Evolutionary conservation across 2,329 filamentous ascomycete species (phyloP).

Genomic region (Cadophora gregata): DNA sequence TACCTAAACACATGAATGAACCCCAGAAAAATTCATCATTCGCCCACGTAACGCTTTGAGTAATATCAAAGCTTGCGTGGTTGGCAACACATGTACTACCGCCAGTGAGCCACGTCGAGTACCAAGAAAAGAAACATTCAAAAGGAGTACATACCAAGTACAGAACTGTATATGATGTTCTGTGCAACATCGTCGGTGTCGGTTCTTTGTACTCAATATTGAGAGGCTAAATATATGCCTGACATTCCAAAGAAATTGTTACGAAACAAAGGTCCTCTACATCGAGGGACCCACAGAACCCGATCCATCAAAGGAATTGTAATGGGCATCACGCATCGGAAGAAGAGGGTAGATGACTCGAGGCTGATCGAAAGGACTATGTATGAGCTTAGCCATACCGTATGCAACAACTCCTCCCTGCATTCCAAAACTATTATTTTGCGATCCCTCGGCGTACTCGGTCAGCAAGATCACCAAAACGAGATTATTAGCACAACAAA

Average conservation of each 20-base stretch:
- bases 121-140: neutral
- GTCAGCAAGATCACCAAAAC: neutral
- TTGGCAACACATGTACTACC: slow-evolving; percentile 5
- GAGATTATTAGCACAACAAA: neutral
- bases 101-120: neutral
- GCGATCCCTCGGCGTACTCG: too few relatives aligned
- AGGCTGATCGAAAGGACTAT: too few relatives aligned
- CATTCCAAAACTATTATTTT: neutral
- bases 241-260: neutral
- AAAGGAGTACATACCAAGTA: neutral
- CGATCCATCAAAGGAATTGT: neutral
- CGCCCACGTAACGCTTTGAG: neutral
- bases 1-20: neutral
- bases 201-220: too few relatives aligned
- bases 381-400: neutral
- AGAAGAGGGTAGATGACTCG: neutral
- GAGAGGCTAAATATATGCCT: neutral
- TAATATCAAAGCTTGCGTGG: neutral
- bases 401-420: neutral
- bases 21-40: neutral
- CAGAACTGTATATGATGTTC: neutral
- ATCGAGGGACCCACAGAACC: neutral
- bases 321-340: neutral
- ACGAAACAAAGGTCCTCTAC: neutral
- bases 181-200: too few relatives aligned